phyloP scores from a whole-genome alignment of 2,329 filamentous ascomycete species.

The Penicillium sp. region DNA sequence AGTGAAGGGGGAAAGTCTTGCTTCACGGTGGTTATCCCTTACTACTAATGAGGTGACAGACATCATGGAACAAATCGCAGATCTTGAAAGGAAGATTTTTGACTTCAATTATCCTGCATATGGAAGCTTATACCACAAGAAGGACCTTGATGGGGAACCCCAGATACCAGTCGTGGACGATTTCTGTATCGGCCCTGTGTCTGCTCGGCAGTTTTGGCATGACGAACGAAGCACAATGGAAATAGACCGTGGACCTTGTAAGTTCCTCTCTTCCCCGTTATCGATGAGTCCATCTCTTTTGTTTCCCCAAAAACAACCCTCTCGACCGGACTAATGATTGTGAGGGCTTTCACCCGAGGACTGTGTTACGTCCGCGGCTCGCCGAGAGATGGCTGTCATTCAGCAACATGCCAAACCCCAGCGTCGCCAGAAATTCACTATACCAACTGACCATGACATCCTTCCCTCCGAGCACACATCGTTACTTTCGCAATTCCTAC shows the following conservation, averaged over 20 bases:
- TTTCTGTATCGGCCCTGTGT: constrained; percentile 30
- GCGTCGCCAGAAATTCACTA: constrained; percentile 27
- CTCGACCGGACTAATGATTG: constrained; percentile 10
- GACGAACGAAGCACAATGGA: constrained; percentile 22
- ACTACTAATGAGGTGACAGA: constrained; percentile 25
- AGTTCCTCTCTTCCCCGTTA: constrained; percentile 4
- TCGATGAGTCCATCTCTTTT: background rate
- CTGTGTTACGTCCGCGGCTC: constrained; percentile 26
- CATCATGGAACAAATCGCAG: constrained; percentile 27
- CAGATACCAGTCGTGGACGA: constrained; percentile 20
- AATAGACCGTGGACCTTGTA: constrained; percentile 29
- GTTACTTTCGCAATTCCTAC: constrained; percentile 25
- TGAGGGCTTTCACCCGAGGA: constrained; percentile 22
- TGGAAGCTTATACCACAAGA: constrained; percentile 28
- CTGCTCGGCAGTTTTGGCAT: constrained; percentile 31
- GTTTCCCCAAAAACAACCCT: background rate
- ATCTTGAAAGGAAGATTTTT: constrained; percentile 28
- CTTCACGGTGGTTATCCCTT: constrained; percentile 27
- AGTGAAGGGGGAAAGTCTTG: constrained; percentile 33
- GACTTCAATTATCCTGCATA: constrained; percentile 28
- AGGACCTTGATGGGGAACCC: constrained; percentile 18
- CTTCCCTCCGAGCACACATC: constrained; percentile 22
- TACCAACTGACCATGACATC: constrained; percentile 26
- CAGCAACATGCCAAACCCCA: constrained; percentile 24
- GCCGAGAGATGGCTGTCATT: constrained; percentile 24